Conservation (phyloP, 164 flowering plant genomes). For the Nymphaea thermarum region DNA sequence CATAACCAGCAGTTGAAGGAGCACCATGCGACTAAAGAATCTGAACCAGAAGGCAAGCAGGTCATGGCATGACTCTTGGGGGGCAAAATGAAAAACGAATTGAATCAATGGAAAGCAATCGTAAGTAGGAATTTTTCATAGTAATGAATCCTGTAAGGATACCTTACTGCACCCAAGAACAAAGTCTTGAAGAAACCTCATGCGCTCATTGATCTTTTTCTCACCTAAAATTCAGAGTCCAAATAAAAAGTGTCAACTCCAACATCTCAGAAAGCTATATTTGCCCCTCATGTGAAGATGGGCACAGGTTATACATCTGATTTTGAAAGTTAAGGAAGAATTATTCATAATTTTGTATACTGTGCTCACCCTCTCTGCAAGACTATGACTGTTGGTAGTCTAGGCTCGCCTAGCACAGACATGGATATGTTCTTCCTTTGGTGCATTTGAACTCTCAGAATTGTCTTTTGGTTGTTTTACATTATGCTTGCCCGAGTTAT, state of each 20-base stretch:
- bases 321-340: too few relatives aligned
- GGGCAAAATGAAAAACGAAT: too few relatives aligned
- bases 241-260: too few relatives aligned
- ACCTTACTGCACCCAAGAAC: slow-evolving; percentile 99
- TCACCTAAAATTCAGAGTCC: slow-evolving; percentile 29
- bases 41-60: slow-evolving; percentile 15
- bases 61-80: too few relatives aligned
- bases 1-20: slow-evolving; percentile 41
- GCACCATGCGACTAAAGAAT: slow-evolving; percentile 52
- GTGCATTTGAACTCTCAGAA: slow-evolving; percentile 49
- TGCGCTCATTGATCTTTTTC: slow-evolving; percentile 97
- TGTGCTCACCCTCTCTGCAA: slow-evolving; percentile 83
- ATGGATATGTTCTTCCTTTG: slow-evolving; percentile 90
- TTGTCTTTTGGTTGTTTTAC: slow-evolving; percentile 53
- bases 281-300: too few relatives aligned
- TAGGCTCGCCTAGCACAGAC: slow-evolving; percentile 92
- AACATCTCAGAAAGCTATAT: too few relatives aligned
- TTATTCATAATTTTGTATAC: neutral
- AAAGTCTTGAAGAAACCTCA: slow-evolving; percentile 94
- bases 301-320: too few relatives aligned
- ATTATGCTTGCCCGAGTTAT: slow-evolving; percentile 20
- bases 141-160: slow-evolving; percentile 2
- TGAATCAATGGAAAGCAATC: too few relatives aligned
- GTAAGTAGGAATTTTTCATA: neutral
- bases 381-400: slow-evolving; percentile 97